Percentiles rank a stretch among this genome's conserved stretches.
These are phyloP conservation scores for Eucalyptus caleyi DNA, from an alignment of 345 rosid genomes.

Conservation along the genomic window DNA sequence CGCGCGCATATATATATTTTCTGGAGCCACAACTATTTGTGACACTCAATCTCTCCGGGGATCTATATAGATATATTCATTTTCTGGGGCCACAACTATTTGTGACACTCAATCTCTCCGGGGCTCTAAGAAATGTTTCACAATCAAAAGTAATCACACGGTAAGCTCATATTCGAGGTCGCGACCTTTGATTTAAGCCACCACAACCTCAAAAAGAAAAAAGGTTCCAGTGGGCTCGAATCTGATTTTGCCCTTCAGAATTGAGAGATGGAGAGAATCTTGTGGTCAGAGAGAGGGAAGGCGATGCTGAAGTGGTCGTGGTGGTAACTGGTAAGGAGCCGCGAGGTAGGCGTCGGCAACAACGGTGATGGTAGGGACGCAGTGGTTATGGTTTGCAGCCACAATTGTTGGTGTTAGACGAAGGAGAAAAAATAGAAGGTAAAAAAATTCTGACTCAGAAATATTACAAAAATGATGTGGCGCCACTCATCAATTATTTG, in stretches of 20 bases:
- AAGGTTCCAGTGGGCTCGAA: no score
- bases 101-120: background rate
- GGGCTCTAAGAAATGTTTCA: background rate
- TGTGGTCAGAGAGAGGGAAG: background rate
- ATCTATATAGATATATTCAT: no score
- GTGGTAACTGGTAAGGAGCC: slow-evolving; percentile 13
- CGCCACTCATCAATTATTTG: background rate
- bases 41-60: no score
- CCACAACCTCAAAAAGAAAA: no score
- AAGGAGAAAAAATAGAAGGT: background rate
- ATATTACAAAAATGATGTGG: background rate
- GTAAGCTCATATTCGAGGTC: no score
- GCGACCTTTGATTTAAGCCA: no score
- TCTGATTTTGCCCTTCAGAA: no score
- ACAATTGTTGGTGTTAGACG: background rate
- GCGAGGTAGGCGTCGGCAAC: background rate
- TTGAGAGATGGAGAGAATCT: background rate
- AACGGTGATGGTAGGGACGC: background rate
- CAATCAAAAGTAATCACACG: no score
- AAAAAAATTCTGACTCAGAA: background rate
- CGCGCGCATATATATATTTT: no score
- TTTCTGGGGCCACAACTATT: no score
- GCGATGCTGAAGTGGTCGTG: slow-evolving; percentile 8
- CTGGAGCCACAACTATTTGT: no score
- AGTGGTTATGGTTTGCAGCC: background rate